phyloP scores from a whole-genome alignment of 768 basidiomycete species.

The Xerocomellus chrysenteron region DNA sequence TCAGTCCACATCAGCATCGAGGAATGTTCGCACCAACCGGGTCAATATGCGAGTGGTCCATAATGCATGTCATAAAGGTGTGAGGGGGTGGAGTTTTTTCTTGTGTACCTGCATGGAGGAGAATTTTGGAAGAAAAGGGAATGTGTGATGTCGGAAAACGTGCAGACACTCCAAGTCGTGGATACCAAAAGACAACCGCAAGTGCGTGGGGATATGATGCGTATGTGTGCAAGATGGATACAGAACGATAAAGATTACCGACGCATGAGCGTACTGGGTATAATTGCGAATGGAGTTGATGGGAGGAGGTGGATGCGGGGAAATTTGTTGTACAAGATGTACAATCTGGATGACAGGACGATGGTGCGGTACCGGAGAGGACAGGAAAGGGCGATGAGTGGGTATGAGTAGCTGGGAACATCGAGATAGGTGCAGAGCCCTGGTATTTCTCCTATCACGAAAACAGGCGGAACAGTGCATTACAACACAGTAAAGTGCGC shows the following conservation, averaged over 20 bases:
- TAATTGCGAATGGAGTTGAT: slow-evolving; percentile 17
- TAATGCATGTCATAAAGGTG: slow-evolving; percentile 29
- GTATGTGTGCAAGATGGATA: slow-evolving; percentile 34
- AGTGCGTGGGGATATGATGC: slow-evolving; percentile 26
- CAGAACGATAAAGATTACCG: slow-evolving; percentile 33
- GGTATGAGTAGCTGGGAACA: slow-evolving; percentile 2
- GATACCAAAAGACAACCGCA: slow-evolving; percentile 19
- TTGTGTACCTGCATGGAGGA: slow-evolving; percentile 23
- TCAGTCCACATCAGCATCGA: slow-evolving; percentile 18
- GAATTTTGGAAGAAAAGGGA: slow-evolving; percentile 11
- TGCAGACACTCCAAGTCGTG: slow-evolving; percentile 15
- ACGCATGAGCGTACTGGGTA: slow-evolving; percentile 30
- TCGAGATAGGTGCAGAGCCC: slow-evolving; percentile 17
- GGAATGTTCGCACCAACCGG: slow-evolving; percentile 18
- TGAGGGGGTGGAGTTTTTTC: slow-evolving; percentile 14
- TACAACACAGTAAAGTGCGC: slow-evolving; percentile 29
- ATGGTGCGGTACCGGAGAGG: slow-evolving; percentile 6
- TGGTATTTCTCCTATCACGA: slow-evolving; percentile 33
- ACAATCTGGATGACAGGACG: slow-evolving; percentile 14
- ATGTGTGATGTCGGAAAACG: slow-evolving; percentile 12
- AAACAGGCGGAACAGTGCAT: slow-evolving; percentile 27
- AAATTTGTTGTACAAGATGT: slow-evolving; percentile 25
- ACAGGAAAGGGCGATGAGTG: neutral
- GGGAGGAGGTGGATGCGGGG: slow-evolving; percentile 5
- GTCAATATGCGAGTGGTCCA: slow-evolving; percentile 29